Base-by-base conservation (phyloP, 768 basidiomycete species). In the Leccinum rimulosum region DNA sequence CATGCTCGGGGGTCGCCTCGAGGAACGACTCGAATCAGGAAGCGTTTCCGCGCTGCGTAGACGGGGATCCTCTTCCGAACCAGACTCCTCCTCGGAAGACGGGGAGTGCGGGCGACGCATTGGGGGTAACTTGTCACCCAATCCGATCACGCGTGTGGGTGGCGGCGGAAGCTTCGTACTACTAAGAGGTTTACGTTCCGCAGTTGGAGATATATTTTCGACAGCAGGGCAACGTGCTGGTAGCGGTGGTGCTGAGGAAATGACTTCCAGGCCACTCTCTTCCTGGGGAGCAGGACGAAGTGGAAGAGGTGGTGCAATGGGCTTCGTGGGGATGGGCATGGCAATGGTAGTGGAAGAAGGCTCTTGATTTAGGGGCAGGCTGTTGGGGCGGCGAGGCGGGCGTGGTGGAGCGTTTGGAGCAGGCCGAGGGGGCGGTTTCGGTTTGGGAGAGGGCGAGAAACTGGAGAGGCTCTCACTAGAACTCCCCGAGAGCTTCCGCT, bases 1-100 rank as follows among this genome's bases (percentile, higher is more conserved):
- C 36, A 77, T 54, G 17, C 58, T 58, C 1, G 82, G 82, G 8
- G 76, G 75, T 15, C 76, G 76, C 49, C 89, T 82, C 1, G 88
- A 91, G 10, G 89, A 84, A 47, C 77, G 79, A 62, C 83, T 89
- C 43, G 82, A 80, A 67, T 92, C 88, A 2, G 90, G 90, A 56
- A 91, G 77, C 5, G 76, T 69, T 64, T 88, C 85, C 0, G 78
- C 69, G 6, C 76, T 74, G 11, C 74, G 72, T 49, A 78, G 76
- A 5, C 76, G 68, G 6, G 76, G 75, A 40, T 84, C 85, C 3
- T 88, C 87, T 50, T 88, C 88, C 15, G 84, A 82, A 2, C 76
- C 82, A 0, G 81, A 84, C 11, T 86, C 86, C 30, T 88, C 81
- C 12, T 75, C 76, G 73, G 82, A 57, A 56, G 74, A 66, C 54